Evolutionary conservation across 164 flowering plant genomes (phyloP), one percentile per base, ranked within the genome.

Genomic region (Kingdonia uniflora): DNA sequence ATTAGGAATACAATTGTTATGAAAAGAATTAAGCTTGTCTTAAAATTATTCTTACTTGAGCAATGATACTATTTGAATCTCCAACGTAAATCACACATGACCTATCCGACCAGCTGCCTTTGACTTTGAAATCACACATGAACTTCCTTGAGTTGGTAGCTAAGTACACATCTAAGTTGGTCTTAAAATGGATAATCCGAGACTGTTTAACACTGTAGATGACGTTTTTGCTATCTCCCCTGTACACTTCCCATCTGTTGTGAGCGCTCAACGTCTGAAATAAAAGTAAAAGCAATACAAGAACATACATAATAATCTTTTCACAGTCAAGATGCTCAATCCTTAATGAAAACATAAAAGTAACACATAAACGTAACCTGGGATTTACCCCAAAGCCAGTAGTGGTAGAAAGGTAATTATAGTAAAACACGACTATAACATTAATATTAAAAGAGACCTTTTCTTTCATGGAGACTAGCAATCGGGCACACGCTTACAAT

Each of bases 31-130:
- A 44, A 25, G 16, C 4, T 42, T 29, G 19, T 10, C 1, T 2
- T 14, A 24, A 43, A 13, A 1, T 33, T 42, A 2, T n/a, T n/a
- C 56, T 52, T 60, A 73, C 77, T 51, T 73, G 60, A 33, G 77
- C 77, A 40, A 73, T 20, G 50, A 64, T 42, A 14, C 6, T 51
- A 0, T 49, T 12, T 17, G 68, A 45, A n/a, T 63, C 55, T 17
- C 65, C 68, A 19, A 16, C 45, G 29, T 62, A 62, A 17, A 74
- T 49, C 26, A 26, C 49, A 56, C 78, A 74, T 8, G 74, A 62
- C 52, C 72, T 65, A 41, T 68, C 65, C 15, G 56, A 40, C 68
- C 64, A 74, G 59, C 72, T 68, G 33, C 78, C 74, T 49, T 62
- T 67, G 47, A 74, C 26, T 35, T 57, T 66, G 66, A 67, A 74